Conservation (phyloP, 1,284 basidiomycete species). For the Termitomyces sp. region DNA sequence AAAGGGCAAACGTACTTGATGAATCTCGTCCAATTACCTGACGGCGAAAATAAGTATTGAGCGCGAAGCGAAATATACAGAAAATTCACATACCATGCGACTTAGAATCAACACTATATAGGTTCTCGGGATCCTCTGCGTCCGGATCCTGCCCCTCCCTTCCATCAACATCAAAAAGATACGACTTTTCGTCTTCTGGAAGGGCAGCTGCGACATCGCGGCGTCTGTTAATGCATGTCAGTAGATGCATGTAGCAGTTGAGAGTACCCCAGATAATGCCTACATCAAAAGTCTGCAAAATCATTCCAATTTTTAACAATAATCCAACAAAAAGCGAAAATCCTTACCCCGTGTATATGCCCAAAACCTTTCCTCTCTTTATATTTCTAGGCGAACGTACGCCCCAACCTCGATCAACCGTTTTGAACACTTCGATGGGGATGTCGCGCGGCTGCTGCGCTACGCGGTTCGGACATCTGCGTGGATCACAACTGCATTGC, state of each 20-base stretch:
- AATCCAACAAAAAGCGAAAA: not conserved
- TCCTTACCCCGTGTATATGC: slow-evolving; percentile 57
- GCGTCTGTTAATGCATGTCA: not conserved
- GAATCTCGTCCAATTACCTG: slow-evolving; percentile 72
- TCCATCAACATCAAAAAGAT: slow-evolving; percentile 57
- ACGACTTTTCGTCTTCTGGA: slow-evolving; percentile 25
- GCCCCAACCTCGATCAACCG: slow-evolving; percentile 49
- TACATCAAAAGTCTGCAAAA: slow-evolving; percentile 27
- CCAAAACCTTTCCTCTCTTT: slow-evolving; percentile 49
- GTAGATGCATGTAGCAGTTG: not conserved
- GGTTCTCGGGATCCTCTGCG: slow-evolving; percentile 24
- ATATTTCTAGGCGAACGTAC: slow-evolving; percentile 38
- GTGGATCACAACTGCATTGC: slow-evolving; percentile 40
- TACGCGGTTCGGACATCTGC: slow-evolving; percentile 46
- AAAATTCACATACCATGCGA: slow-evolving; percentile 34
- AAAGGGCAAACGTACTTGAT: slow-evolving; percentile 47
- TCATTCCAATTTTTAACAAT: not conserved
- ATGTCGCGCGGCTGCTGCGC: slow-evolving; percentile 44
- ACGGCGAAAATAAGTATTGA: not conserved
- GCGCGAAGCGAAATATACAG: not conserved
- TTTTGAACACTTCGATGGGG: slow-evolving; percentile 54
- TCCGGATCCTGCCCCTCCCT: slow-evolving; percentile 34
- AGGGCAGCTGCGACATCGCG: slow-evolving; percentile 35
- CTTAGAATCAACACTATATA: slow-evolving; percentile 45
- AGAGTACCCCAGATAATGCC: not conserved